Base-by-base conservation (phyloP, 2,329 filamentous ascomycete species). In the Botrytis deweyae region DNA sequence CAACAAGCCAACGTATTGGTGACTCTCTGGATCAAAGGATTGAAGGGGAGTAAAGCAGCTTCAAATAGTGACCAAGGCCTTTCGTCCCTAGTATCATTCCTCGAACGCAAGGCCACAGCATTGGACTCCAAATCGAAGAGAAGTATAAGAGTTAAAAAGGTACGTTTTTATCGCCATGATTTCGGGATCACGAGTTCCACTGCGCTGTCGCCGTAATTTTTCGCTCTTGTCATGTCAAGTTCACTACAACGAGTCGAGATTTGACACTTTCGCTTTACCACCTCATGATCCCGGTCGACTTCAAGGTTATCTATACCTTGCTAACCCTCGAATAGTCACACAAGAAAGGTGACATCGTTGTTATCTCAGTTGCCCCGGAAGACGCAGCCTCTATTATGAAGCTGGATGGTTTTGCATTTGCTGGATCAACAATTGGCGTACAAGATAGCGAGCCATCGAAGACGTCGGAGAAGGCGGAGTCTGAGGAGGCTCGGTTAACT, bases 241-340 rank as follows among this genome's bases (percentile, higher is more conserved):
- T 78, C 72, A 72, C 75, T 61, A 72, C 49, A 77, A 76, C 71
- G 77, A 79, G 78, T 78, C 75, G 77, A 78, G 73, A 75, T 76
- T 74, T 77, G 77, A 72, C 76, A 76, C 68, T 71, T 72, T 70
- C 76, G 75, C 76, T 73, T 74, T 76, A 76, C 76, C 77, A 74
- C 74, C 74, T 73, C 78, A 73, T 79, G 78, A 76, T 78, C 77
- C 76, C 78, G 75, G 76, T 77, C 76, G 73, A 76, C 72, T 84
- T 72, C 83, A 82, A 85, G 76, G 78, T 78, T 74, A 44, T 55
- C 76, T 73, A 79, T 75, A 75, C 79, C 79, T 87, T 89, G 87
- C 90, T 93, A 92, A 93, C 88, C 82, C 82, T 88, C 84, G 85
- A 74, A 82, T 88, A 93, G 91, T 92, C 90, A 85, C 88, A 88